phyloP scores from a whole-genome alignment of 768 basidiomycete species.

The Cubamyces lactineus region DNA sequence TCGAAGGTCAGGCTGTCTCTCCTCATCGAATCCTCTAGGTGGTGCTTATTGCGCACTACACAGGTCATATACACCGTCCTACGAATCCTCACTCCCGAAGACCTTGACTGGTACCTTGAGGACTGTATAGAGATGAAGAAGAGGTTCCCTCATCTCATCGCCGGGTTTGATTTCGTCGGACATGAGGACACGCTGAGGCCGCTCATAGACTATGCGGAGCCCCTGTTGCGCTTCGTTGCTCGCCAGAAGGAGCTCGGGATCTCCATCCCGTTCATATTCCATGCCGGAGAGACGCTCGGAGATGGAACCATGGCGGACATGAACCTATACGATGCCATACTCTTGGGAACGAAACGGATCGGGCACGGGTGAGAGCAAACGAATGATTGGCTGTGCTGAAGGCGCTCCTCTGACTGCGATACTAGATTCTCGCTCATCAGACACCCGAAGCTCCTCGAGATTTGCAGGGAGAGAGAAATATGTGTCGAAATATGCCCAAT shows the following conservation, averaged over 20 bases:
- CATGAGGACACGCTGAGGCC: conserved; percentile 65
- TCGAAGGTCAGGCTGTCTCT: conserved; percentile 49
- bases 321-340: conserved; percentile 79
- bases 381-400: too few species aligned
- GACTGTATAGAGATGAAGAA: conserved; percentile 77
- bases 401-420: neutral
- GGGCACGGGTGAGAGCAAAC: conserved; percentile 83
- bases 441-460: conserved; percentile 72
- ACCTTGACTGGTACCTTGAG: conserved; percentile 67
- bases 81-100: conserved; percentile 55
- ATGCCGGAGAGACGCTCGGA: conserved; percentile 80
- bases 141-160: conserved; percentile 72
- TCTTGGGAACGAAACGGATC: conserved; percentile 78
- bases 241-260: conserved; percentile 59
- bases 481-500: conserved; percentile 80
- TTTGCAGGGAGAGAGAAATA: conserved; percentile 64
- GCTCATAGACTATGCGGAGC: conserved; percentile 63
- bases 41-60: neutral
- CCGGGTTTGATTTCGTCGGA: conserved; percentile 83
- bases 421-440: conserved; percentile 72
- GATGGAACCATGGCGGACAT: conserved; percentile 74
- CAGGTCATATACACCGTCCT: conserved; percentile 76
- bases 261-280: conserved; percentile 77
- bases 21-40: neutral
- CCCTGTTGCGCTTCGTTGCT: conserved; percentile 60